Percentiles rank a stretch among this genome's conserved stretches.
phyloP scores from a whole-genome alignment of 2,329 filamentous ascomycete species.

The Ustilaginoidea virens region DNA sequence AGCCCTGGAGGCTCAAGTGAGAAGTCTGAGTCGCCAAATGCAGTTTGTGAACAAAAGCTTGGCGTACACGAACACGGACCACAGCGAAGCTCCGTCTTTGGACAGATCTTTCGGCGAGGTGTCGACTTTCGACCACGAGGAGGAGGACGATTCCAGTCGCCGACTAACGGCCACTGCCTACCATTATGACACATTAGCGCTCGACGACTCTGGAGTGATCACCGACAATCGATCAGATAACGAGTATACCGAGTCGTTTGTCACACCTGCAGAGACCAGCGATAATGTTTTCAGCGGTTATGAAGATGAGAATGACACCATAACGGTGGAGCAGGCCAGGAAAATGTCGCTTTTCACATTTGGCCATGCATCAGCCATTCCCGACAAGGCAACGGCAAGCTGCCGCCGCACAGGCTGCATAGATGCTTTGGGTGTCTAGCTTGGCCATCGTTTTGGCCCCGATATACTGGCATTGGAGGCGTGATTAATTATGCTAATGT shows the following conservation, averaged over 20 bases:
- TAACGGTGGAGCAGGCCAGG: conserved; percentile 38
- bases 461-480: too few relatives aligned
- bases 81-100: conserved; percentile 17
- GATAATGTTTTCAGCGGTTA: conserved; percentile 23
- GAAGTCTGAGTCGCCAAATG: conserved; percentile 33
- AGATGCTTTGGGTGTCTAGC: background rate
- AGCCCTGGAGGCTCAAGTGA: conserved; percentile 40
- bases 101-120: conserved; percentile 20
- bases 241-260: conserved; percentile 31
- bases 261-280: conserved; percentile 33
- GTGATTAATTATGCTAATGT: too few relatives aligned
- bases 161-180: conserved; percentile 1
- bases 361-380: conserved; percentile 27
- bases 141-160: conserved; percentile 15
- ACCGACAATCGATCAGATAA: conserved; percentile 24
- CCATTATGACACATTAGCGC: conserved; percentile 2
- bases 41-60: conserved; percentile 28
- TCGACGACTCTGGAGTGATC: conserved; percentile 21
- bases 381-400: conserved; percentile 10
- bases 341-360: conserved; percentile 48
- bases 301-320: conserved; percentile 23
- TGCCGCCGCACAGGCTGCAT: conserved; percentile 12
- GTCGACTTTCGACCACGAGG: conserved; percentile 28
- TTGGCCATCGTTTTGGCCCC: too few relatives aligned
- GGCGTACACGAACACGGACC: conserved; percentile 7